A percentile compares a stretch with the other conserved stretches of the same genome.
phyloP scores from a whole-genome alignment of 164 flowering plant species.

The Aristolochia fimbriata region DNA sequence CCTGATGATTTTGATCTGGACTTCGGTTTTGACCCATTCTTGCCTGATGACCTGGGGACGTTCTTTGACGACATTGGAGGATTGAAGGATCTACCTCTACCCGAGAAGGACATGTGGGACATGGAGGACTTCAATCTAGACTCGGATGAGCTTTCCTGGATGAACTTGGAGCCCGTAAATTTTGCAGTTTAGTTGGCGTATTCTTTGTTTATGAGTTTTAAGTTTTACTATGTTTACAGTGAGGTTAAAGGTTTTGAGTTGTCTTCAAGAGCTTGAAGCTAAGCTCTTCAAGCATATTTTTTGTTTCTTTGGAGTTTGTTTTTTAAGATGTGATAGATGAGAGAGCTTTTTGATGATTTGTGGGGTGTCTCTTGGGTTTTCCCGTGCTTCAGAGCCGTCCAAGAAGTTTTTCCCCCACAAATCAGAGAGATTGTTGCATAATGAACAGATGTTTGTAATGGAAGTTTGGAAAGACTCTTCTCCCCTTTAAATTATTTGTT shows the following conservation, averaged over 20 bases:
- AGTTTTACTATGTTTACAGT: background rate
- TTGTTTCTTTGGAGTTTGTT: background rate
- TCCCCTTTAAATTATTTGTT: too few relatives aligned
- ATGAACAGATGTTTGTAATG: background rate
- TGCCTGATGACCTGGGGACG: conserved; percentile 24
- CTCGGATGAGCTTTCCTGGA: conserved; percentile 29
- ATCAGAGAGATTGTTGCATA: background rate
- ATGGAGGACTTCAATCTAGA: conserved; percentile 24
- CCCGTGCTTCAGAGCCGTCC: conserved; percentile 3
- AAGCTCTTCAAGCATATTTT: background rate
- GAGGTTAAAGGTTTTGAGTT: too few relatives aligned
- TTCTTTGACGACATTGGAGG: conserved; percentile 22
- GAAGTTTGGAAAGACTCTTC: too few relatives aligned
- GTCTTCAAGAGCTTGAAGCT: too few relatives aligned
- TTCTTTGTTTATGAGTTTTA: background rate
- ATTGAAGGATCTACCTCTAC: conserved; percentile 32
- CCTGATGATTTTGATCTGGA: conserved; percentile 31
- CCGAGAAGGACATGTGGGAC: conserved; percentile 30
- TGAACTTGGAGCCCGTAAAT: conserved; percentile 51
- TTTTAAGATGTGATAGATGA: background rate
- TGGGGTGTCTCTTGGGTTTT: background rate
- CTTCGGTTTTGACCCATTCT: conserved; percentile 31
- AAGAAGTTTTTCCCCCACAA: background rate
- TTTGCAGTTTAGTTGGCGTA: conserved; percentile 38
- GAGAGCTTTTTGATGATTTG: background rate